Base-by-base conservation (phyloP, 2,329 filamentous ascomycete species). In the Fusarium fracticaudum region DNA sequence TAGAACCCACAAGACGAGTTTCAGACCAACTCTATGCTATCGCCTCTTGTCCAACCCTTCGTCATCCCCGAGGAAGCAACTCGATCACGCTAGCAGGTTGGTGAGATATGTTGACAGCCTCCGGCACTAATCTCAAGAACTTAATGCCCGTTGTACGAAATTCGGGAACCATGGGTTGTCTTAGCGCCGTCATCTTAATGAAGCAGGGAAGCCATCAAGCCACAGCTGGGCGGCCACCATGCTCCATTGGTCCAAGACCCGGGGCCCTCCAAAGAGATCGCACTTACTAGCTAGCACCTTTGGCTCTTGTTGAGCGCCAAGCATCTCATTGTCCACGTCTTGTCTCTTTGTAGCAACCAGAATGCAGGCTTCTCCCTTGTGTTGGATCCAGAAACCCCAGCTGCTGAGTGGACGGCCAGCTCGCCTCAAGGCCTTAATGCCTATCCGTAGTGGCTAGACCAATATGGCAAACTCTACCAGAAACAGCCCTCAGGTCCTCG, bases 21-120 rank as follows among this genome's bases (percentile, higher is more conserved):
- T 24, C 33, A 54, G 33, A 31, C 44, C 41, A 54, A 51, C 33
- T 22, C 26, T 41, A 31, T 40, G 33, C 40, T 66, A 31, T 48
- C 53, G 47, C 54, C 60, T 58, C 69, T 67, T 58, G 47, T 62
- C 58, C 58, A 69, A 71, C 70, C 61, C 64, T 41, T 64, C 51
- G 58, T 71, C 71, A 74, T 50, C 57, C 65, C 43, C 18, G 17
- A 55, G 40, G 57, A 40, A 71, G 66, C 61, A 70, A 47, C 43
- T 53, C 55, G 45, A 62, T 64, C 54, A 67, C 62, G 41, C 65
- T 72, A 69, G 41, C 37, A 61, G 45, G 24, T 35, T 60, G 60
- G 50, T 35, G 57, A 74, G 64, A 68, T 50, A 57, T 60, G 60
- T 66, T 74, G 68, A 72, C 64, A 75, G 68, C 66, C 66, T 44